Base-by-base conservation (phyloP, 169 alveolate species). In the Cryptosporidium felis region DNA sequence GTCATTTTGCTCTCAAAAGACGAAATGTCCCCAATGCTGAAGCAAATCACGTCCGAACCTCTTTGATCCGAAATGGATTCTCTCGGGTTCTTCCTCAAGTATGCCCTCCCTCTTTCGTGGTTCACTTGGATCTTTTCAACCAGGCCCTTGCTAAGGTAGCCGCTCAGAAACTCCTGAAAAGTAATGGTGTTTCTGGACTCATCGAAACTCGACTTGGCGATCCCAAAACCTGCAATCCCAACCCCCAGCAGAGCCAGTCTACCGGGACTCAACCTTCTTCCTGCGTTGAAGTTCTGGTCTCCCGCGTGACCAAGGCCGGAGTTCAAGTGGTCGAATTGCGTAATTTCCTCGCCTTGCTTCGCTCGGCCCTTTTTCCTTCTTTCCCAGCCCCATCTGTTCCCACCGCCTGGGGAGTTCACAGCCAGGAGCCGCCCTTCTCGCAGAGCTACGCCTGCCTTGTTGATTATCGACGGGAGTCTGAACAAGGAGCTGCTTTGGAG, bases 71-170 rank as follows among this genome's bases (percentile, higher is more conserved):
- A 23, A 38, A 8, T 16, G n/a, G 30, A 8, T 5, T 38, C 32
- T 44, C n/a, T 14, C n/a, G n/a, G 0, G 51, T 44, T 14, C n/a
- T 44, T 14, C 41, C 56, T 74, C 61, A 47, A 51, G 6, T 51
- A 51, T 1, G 82, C 82, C 41, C 41, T 74, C 6, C 82, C 82
- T 74, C 23, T 74, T 74, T 74, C 66, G 81, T 93, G 90, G 23
- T 92, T 93, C 5, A 94, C 89, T 40, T 92, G 92, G 3, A 94
- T 90, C 34, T 89, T 88, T 5, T 93, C 95, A 45, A 94, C 95
- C 40, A 62, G 89, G n/a, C 96, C 97, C 62, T 89, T 91, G 16
- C 91, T 40, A 34, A 94, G 80, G 63, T 93, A 92, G 56, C 92
- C 89, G 32, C 80, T 60, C 34, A 93, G 45, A 88, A 94, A 94